Evolutionary conservation across 2,329 filamentous ascomycete genomes (phyloP), one percentile per base, ranked within the genome.

Genomic region (Botryotinia globosa): DNA sequence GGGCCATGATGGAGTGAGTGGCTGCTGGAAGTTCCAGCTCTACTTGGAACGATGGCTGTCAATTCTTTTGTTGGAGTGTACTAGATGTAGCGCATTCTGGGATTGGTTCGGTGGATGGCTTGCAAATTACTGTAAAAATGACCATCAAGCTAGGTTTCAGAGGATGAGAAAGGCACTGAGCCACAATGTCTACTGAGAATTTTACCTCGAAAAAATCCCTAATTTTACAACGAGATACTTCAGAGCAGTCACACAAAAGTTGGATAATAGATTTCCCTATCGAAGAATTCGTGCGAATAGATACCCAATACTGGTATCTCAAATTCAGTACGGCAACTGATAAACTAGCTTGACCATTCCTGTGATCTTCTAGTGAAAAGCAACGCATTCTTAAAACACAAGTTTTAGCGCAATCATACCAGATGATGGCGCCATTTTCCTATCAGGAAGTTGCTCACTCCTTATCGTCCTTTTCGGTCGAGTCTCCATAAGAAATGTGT

Each of bases 41-140:
- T 51, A 0, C n/a, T 6, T 14, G 5, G 12, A 7, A 16, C 14
- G 0, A 1, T 51, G 10, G 4, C 25, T n/a, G 48, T n/a, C 25
- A 51, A n/a, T n/a, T 16, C 3, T n/a, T 7, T 51, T 1, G 0
- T n/a, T 14, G 25, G 25, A 14, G 4, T n/a, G 1, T 51, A 51
- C 25, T n/a, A n/a, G 12, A 51, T 51, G 25, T 16, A 51, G 2
- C 10, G 12, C n/a, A 14, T 3, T n/a, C 22, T 16, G 25, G 5
- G 48, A 51, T 3, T 3, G 12, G 5, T 51, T 7, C 12, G 1
- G 4, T n/a, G 4, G 12, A n/a, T 51, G 5, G 25, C 1, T 1
- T 51, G 12, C 25, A n/a, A 6, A 1, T 16, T 14, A n/a, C 48
- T n/a, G 25, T 25, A 4, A 10, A n/a, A 51, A n/a, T n/a, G 25